Conservation (phyloP, 106 monocot genomes). For the Dendrobium officinale region DNA sequence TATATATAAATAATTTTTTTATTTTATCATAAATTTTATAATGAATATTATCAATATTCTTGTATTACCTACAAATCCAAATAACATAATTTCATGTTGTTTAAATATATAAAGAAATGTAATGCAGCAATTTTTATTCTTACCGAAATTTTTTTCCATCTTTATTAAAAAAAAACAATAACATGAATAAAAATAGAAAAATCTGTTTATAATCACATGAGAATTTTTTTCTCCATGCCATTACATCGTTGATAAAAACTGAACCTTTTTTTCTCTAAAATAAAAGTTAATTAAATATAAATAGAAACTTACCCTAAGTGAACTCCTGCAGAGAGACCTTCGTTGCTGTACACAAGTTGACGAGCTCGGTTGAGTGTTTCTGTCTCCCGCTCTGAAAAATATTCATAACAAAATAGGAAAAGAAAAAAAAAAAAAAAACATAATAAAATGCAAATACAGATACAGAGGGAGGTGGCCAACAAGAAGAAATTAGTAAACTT, state of each 20-base stretch:
- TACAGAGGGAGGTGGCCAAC: too few relatives aligned
- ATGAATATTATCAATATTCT: too few relatives aligned
- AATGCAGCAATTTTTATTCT: not conserved
- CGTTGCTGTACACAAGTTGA: constrained; percentile 82
- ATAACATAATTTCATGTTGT: too few relatives aligned
- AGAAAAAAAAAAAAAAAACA: not conserved
- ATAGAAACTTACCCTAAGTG: constrained; percentile 52
- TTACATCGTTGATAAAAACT: too few relatives aligned
- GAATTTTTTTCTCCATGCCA: not conserved
- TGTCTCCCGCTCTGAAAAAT: constrained; percentile 75
- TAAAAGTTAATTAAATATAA: not conserved
- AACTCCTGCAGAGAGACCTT: constrained; percentile 40
- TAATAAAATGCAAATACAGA: not conserved
- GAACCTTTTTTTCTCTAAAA: too few relatives aligned
- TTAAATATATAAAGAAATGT: too few relatives aligned
- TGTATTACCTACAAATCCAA: too few relatives aligned
- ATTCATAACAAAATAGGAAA: not conserved
- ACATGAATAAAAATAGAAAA: not conserved
- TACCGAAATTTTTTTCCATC: not conserved
- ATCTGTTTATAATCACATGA: not conserved
- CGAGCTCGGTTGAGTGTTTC: constrained; percentile 96
- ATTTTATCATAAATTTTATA: too few relatives aligned
- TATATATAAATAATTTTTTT: too few relatives aligned
- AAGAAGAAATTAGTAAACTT: constrained; percentile 4
- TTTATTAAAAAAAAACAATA: not conserved